Evolutionary conservation across 208 protist species (phyloP).

Genomic region (Tritrichomonas musculus): DNA sequence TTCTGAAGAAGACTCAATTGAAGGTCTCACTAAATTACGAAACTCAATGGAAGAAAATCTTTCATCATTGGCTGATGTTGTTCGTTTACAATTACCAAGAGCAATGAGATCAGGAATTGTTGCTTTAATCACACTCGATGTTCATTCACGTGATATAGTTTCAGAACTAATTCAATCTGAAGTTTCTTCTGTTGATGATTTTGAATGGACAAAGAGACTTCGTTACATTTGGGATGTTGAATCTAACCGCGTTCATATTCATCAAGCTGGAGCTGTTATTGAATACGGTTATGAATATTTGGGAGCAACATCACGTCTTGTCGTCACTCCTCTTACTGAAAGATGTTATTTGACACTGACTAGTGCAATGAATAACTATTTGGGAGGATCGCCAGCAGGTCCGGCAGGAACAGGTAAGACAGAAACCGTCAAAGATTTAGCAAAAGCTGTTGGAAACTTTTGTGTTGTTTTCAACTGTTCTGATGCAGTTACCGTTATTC

Average conservation of each 20-base stretch:
- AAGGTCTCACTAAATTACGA: conserved; percentile 89
- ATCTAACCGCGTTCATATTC: conserved; percentile 53
- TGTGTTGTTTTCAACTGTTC: conserved; percentile 71
- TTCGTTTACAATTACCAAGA: conserved; percentile 68
- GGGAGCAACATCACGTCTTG: conserved; percentile 58
- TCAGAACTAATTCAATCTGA: conserved; percentile 75
- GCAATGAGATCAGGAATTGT: conserved; percentile 77
- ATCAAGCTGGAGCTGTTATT: conserved; percentile 47
- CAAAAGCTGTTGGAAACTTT: conserved; percentile 56
- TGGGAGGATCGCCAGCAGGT: conserved; percentile 63
- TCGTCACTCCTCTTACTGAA: conserved; percentile 57
- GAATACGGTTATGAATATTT: conserved; percentile 57
- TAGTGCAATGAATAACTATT: conserved; percentile 55
- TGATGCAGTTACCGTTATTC: conserved; percentile 57
- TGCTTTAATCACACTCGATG: conserved; percentile 89
- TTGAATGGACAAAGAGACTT: conserved; percentile 71
- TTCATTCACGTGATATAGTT: conserved; percentile 87
- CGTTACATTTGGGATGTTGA: conserved; percentile 45
- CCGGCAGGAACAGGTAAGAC: conserved; percentile 68
- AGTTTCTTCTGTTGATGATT: conserved; percentile 69
- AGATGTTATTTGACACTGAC: conserved; percentile 69
- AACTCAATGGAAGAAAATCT: conserved; percentile 47
- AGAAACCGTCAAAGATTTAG: conserved; percentile 62
- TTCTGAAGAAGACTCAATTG: conserved; percentile 73
- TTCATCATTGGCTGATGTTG: conserved; percentile 67